Percentiles rank a stretch among this genome's conserved stretches.
phyloP scores from a whole-genome alignment of 2,329 filamentous ascomycete species.

The Xylariaceae sp. region DNA sequence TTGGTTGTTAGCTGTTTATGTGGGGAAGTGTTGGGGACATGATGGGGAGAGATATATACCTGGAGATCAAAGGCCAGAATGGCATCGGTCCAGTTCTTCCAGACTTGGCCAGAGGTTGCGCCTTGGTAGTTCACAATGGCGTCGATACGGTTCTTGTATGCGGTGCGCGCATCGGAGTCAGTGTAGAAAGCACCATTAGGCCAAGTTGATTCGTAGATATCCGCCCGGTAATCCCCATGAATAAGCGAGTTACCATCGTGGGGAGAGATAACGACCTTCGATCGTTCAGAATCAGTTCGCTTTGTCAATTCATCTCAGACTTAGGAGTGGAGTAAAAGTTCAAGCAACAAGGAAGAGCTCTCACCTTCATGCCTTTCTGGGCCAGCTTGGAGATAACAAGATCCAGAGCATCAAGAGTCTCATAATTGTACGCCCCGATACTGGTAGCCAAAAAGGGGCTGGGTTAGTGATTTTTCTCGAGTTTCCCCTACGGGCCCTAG shows the following conservation, averaged over 20 bases:
- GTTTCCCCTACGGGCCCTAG: too few species aligned
- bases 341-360: too few species aligned
- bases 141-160: constrained; percentile 30
- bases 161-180: constrained; percentile 27
- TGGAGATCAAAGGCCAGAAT: constrained; percentile 35
- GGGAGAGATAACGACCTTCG: constrained; percentile 28
- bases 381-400: constrained; percentile 27
- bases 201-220: constrained; percentile 21
- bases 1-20: neutral
- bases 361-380: constrained; percentile 28
- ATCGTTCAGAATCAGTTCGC: too few species aligned
- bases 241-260: constrained; percentile 30
- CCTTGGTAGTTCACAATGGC: constrained; percentile 34
- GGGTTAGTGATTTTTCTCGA: too few species aligned
- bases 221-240: constrained; percentile 17
- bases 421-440: constrained; percentile 26
- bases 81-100: constrained; percentile 33
- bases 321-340: too few species aligned
- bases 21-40: neutral
- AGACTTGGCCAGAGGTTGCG: constrained; percentile 28
- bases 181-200: constrained; percentile 30
- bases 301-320: too few species aligned
- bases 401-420: constrained; percentile 30
- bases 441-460: too few species aligned
- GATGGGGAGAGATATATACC: constrained; percentile 8